Conservation (phyloP, 2,329 filamentous ascomycete species). For the Epichloe aotearoae region DNA sequence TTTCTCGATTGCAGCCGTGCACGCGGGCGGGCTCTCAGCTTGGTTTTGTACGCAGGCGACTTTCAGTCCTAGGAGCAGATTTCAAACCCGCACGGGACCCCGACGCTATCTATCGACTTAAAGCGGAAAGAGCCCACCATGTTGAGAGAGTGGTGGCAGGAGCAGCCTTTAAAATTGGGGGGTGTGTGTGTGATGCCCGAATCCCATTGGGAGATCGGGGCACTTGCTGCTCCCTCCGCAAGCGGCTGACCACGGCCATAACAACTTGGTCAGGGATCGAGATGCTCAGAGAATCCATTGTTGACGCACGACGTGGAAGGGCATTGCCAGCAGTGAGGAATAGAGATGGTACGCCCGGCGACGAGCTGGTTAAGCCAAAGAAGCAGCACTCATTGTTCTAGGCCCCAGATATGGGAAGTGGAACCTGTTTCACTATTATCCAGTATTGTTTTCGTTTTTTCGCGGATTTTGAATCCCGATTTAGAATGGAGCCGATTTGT, state of each 20-base stretch:
- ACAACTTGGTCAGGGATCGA: no score
- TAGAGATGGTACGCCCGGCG: no score
- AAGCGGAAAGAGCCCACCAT: background rate
- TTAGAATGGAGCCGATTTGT: background rate
- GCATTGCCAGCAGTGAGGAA: no score
- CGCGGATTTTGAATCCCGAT: background rate
- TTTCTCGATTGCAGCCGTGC: no score
- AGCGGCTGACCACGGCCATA: no score
- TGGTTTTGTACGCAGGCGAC: background rate
- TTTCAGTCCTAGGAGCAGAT: background rate
- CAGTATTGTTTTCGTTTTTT: background rate
- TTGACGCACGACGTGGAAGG: no score
- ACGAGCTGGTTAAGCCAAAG: no score
- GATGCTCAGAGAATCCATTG: no score
- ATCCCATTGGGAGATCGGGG: background rate
- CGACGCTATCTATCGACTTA: background rate
- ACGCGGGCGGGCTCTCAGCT: background rate
- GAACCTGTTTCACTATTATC: background rate
- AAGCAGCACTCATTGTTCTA: background rate
- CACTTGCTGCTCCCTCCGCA: background rate
- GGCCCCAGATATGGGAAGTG: no score
- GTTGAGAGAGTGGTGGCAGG: background rate
- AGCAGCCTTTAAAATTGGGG: no score
- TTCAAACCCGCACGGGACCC: background rate
- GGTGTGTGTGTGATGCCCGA: no score